Evolutionary conservation across 2,329 filamentous ascomycete genomes (phyloP).

Genomic region (Rugonectria rugulosa): DNA sequence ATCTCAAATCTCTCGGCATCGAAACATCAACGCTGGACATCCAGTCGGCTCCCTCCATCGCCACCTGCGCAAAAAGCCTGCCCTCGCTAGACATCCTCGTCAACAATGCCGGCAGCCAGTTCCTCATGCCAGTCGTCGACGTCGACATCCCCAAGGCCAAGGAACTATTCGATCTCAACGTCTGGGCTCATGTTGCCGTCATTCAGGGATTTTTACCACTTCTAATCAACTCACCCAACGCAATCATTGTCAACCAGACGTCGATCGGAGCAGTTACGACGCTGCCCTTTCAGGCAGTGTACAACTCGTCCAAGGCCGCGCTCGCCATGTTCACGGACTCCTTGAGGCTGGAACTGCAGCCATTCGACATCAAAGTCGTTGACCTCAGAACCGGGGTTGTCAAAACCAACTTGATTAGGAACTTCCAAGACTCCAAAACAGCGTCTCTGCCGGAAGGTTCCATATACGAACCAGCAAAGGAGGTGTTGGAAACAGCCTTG

Average conservation of each 20-base stretch:
- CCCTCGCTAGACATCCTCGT: conserved; percentile 40
- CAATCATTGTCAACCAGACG: conserved; percentile 32
- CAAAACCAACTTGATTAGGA: no score
- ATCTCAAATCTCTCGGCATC: conserved; percentile 24
- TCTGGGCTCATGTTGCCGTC: conserved; percentile 34
- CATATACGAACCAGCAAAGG: conserved; percentile 13
- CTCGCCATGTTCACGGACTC: conserved; percentile 34
- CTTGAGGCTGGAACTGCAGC: conserved; percentile 36
- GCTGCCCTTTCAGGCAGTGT: conserved; percentile 37
- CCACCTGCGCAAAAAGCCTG: conserved; percentile 19
- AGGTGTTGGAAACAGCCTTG: not conserved
- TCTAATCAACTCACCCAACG: conserved; percentile 24
- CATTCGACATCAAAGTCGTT: conserved; percentile 38
- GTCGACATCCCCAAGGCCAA: conserved; percentile 28
- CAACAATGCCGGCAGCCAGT: conserved; percentile 41
- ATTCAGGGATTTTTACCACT: conserved; percentile 33
- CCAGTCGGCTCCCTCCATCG: conserved; percentile 31
- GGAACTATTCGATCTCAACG: conserved; percentile 37
- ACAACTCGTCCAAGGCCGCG: conserved; percentile 40
- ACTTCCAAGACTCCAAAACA: no score
- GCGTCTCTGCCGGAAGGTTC: conserved; percentile 17
- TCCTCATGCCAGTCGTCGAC: conserved; percentile 36
- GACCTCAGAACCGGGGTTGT: conserved; percentile 38
- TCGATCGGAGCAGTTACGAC: conserved; percentile 17
- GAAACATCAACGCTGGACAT: conserved; percentile 37